A percentile compares a stretch with the other conserved stretches of the same genome.
Evolutionary conservation across 306 rosid genomes (phyloP).

Genomic region (Chamaecrista fasciculata): DNA sequence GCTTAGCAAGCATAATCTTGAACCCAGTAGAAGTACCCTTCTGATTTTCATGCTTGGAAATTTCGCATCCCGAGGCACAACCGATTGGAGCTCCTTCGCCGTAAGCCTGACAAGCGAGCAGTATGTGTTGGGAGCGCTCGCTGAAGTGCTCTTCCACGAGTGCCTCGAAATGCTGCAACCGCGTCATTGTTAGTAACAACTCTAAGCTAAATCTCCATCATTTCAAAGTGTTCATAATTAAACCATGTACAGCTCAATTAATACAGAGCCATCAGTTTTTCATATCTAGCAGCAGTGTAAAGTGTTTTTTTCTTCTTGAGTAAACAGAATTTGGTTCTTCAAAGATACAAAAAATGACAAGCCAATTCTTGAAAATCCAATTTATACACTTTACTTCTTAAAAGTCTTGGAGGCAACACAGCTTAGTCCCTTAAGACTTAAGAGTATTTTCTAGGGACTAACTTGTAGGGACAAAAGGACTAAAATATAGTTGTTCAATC

Average conservation of each 20-base stretch:
- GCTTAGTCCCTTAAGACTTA: no score
- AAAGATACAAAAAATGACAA: no score
- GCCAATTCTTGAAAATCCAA: no score
- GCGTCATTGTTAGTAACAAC: constrained; percentile 26
- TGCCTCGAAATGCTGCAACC: constrained; percentile 77
- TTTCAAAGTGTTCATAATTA: background rate
- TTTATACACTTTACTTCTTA: no score
- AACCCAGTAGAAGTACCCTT: constrained; percentile 80
- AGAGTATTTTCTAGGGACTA: no score
- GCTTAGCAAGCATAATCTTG: constrained; percentile 86
- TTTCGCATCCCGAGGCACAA: constrained; percentile 39
- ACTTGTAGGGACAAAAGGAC: no score
- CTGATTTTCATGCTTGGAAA: constrained; percentile 38
- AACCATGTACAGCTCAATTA: background rate
- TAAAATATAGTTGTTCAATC: no score
- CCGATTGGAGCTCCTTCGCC: constrained; percentile 84
- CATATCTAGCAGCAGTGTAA: background rate
- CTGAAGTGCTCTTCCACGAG: constrained; percentile 78
- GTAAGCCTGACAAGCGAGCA: constrained; percentile 67
- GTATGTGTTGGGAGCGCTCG: constrained; percentile 51
- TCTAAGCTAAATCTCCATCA: background rate
- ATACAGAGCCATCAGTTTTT: background rate
- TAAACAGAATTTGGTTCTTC: no score
- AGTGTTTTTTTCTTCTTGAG: background rate
- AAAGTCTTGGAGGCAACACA: no score